phyloP scores from a whole-genome alignment of 2,329 filamentous ascomycete genomes.

The Xylaria sp. region DNA sequence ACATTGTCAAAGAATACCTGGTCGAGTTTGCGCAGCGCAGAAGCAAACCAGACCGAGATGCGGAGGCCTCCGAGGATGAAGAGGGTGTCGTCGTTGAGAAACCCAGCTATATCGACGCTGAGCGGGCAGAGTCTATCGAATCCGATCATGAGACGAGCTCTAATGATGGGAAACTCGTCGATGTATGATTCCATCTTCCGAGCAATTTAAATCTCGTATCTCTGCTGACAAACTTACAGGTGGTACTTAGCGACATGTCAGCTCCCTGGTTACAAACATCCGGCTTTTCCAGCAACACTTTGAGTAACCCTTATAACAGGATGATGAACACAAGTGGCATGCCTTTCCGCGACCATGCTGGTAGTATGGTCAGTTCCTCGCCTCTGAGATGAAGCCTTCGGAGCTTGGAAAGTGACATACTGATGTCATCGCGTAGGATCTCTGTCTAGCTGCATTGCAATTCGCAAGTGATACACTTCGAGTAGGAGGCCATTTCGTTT shows the following conservation, averaged over 20 bases:
- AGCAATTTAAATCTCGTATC: background rate
- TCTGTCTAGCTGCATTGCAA: conserved; percentile 84
- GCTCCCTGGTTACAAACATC: conserved; percentile 88
- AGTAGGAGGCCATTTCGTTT: conserved; percentile 87
- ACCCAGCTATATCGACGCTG: conserved; percentile 73
- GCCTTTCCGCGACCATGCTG: conserved; percentile 84
- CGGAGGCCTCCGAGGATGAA: conserved; percentile 39
- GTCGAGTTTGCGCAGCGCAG: conserved; percentile 54
- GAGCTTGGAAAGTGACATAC: conserved; percentile 1
- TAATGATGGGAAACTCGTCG: conserved; percentile 71
- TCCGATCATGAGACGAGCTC: conserved; percentile 46
- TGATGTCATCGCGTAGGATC: conserved; percentile 68
- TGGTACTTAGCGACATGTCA: conserved; percentile 99
- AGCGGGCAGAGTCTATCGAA: conserved; percentile 58
- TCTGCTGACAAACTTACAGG: conserved; percentile 53
- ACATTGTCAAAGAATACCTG: conserved; percentile 80
- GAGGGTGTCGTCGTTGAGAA: conserved; percentile 50
- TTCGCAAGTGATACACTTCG: conserved; percentile 89
- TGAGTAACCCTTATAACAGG: conserved; percentile 97
- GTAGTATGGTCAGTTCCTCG: conserved; percentile 82
- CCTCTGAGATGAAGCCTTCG: background rate
- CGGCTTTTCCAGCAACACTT: conserved; percentile 83
- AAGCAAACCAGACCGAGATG: conserved; percentile 4
- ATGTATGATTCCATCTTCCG: conserved; percentile 57
- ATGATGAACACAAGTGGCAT: conserved; percentile 99